Evolutionary conservation across 1,139 yeast genomes (phyloP), one percentile per base, ranked within the genome.

Genomic region (Lodderomyces margitis): DNA sequence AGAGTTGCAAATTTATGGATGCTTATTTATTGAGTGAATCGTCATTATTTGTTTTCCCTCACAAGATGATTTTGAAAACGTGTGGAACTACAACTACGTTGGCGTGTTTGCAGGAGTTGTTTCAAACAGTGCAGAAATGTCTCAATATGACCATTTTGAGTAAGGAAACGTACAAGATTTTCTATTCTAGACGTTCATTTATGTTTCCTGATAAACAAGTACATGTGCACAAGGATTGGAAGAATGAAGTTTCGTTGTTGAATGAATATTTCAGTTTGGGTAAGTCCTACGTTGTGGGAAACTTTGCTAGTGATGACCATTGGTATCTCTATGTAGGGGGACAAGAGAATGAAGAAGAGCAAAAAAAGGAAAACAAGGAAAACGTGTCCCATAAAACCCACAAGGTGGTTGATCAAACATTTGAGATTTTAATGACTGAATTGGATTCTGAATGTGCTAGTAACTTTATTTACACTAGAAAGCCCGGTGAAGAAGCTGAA

Each of bases 61-160:
- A 89, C 64, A 89, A 87, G 62, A 56, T 91, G 51, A 81, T 91
- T 44, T 74, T 92, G 57, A 92, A 92, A 64, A 92, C 98, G 11
- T 92, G 98, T 62, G 98, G 98, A 9, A 91, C 97, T 11, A 92
- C 98, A 1, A 88, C 97, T 2, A 83, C 96, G 1, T 74, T 92
- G 48, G 78, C 82, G 24, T 92, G 97, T 53, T 66, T 92, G 33
- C 81, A 79, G 23, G 74, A 78, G 42, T 66, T 91, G 45, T 77
- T 85, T 50, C 75, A 76, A 35, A 62, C 79, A 20, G 78, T 83
- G 10, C 48, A 47, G 21, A 37, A 39, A 8, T 28, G 36, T 23
- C 40, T 45, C 30, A 11, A 40, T 19, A 39, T 54, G 38, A 41
- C 58, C n/a, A 48, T 68, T 39, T 44, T 53, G n/a, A 46, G 67